A percentile compares a stretch with the other conserved stretches of the same genome.
Conservation (phyloP, 1,284 basidiomycete species). For the Tilletia caries region DNA sequence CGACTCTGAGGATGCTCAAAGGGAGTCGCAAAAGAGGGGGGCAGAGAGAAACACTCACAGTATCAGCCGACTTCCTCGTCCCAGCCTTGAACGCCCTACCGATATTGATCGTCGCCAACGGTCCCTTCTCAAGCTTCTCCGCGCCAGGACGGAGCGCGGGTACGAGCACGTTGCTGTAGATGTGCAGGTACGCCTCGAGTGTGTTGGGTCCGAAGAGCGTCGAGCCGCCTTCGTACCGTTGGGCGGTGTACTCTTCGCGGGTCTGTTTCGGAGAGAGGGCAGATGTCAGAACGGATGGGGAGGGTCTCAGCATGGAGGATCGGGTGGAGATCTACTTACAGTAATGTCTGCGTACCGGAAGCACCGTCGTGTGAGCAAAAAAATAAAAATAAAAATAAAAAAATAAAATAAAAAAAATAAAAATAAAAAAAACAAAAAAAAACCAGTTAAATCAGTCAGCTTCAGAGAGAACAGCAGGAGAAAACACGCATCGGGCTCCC, state of each 20-base stretch:
- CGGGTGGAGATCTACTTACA: conserved; percentile 17
- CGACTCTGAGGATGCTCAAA: not conserved
- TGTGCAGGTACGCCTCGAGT: conserved; percentile 73
- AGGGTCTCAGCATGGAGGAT: not conserved
- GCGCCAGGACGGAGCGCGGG: conserved; percentile 57
- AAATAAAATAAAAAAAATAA: too few species aligned
- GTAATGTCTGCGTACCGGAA: conserved; percentile 56
- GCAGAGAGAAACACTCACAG: not conserved
- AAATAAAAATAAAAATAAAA: not conserved
- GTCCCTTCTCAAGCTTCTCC: conserved; percentile 62
- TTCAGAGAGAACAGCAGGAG: too few species aligned
- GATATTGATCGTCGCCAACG: conserved; percentile 67
- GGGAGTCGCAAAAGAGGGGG: not conserved
- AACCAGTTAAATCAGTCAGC: too few species aligned
- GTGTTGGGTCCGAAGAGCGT: conserved; percentile 78
- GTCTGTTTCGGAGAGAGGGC: conserved; percentile 57
- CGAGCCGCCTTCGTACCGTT: conserved; percentile 77
- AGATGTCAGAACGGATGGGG: conserved; percentile 14
- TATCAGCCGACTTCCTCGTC: conserved; percentile 24
- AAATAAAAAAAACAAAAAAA: too few species aligned
- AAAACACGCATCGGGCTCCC: too few species aligned
- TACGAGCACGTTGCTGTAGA: conserved; percentile 58
- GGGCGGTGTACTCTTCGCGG: conserved; percentile 69
- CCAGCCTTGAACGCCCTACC: conserved; percentile 61
- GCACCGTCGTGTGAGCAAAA: not conserved